These are phyloP conservation scores for Lentinus polychrous DNA, from an alignment of 1,284 basidiomycete genomes.

Conservation along the genomic window DNA sequence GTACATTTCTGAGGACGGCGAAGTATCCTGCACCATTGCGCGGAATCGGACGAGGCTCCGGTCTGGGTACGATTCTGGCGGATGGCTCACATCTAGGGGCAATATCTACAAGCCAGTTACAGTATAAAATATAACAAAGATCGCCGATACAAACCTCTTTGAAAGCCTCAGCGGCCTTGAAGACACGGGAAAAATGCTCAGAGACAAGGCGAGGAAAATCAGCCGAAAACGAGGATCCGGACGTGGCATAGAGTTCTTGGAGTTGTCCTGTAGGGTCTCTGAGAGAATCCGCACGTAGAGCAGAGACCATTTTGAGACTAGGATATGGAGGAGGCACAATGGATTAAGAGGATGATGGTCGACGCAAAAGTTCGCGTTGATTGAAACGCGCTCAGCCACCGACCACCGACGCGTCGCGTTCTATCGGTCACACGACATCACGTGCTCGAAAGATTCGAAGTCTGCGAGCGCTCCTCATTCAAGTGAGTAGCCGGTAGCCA, in stretches of 20 bases:
- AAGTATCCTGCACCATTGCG: slow-evolving; percentile 78
- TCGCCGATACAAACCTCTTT: slow-evolving; percentile 30
- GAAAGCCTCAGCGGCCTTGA: slow-evolving; percentile 34
- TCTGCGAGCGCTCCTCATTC: too few species aligned
- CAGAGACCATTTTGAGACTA: slow-evolving; percentile 39
- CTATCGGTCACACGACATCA: neutral
- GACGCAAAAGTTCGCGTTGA: neutral
- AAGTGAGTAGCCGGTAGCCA: too few species aligned
- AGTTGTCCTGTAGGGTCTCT: slow-evolving; percentile 39
- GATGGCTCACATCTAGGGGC: slow-evolving; percentile 35
- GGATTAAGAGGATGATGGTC: neutral
- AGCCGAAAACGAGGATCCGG: slow-evolving; percentile 13
- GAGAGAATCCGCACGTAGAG: slow-evolving; percentile 42
- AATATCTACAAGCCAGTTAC: slow-evolving; percentile 41
- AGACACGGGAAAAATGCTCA: slow-evolving; percentile 42
- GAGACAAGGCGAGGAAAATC: slow-evolving; percentile 42
- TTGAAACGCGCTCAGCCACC: slow-evolving; percentile 3
- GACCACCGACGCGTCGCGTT: neutral
- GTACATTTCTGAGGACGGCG: slow-evolving; percentile 64
- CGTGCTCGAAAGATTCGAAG: too few species aligned
- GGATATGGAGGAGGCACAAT: too few species aligned
- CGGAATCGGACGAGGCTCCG: slow-evolving; percentile 60
- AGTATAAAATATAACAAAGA: neutral
- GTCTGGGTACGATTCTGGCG: slow-evolving; percentile 39
- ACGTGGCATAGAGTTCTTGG: slow-evolving; percentile 35